phyloP scores from a whole-genome alignment of 306 rosid genomes.

The Cucurbita moschata region DNA sequence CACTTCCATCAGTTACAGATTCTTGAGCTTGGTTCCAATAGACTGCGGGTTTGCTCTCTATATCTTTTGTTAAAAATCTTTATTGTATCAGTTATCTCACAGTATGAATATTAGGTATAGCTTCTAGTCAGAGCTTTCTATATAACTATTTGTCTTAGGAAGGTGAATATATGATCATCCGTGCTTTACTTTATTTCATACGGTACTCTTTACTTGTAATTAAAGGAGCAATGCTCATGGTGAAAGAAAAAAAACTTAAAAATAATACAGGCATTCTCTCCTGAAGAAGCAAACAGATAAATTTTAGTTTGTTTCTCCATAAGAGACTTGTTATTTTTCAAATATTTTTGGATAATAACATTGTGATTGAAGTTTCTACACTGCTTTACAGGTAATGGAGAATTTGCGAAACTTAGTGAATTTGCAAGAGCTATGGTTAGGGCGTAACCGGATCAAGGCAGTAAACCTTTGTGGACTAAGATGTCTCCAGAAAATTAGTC shows the following conservation, averaged over 20 bases:
- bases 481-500: constrained; percentile 73
- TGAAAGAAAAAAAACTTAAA: neutral
- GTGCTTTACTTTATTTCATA: neutral
- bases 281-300: neutral
- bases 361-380: neutral
- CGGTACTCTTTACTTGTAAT: neutral
- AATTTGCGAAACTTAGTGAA: constrained; percentile 44
- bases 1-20: constrained; percentile 56
- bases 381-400: constrained; percentile 62
- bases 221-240: neutral
- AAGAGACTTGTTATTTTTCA: neutral
- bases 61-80: neutral
- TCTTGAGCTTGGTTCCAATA: constrained; percentile 89
- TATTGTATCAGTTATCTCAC: neutral
- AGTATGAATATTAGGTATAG: neutral
- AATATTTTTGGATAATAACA: neutral
- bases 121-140: neutral
- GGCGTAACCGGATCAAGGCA: constrained; percentile 71
- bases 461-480: constrained; percentile 69
- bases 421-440: constrained; percentile 86
- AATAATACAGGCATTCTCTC: neutral
- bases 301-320: neutral
- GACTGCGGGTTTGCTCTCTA: constrained; percentile 52
- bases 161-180: neutral
- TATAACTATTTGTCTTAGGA: neutral